A percentile compares a stretch with the other conserved stretches of the same genome.
phyloP scores from a whole-genome alignment of 164 flowering plant species.

The Magnolia kwangsiensis region DNA sequence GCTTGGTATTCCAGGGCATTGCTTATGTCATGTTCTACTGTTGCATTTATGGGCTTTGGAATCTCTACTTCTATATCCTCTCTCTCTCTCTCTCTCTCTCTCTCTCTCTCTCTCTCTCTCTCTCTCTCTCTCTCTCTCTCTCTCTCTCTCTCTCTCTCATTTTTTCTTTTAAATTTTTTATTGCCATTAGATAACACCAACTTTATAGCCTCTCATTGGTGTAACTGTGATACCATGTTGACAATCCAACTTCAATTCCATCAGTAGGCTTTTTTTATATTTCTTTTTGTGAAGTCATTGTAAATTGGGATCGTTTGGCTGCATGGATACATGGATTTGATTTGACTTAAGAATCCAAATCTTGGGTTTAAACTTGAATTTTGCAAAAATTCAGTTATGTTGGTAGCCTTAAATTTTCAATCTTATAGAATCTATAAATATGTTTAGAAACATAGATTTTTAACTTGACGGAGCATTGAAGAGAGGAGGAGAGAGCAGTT shows the following conservation, averaged over 20 bases:
- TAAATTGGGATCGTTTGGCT: background rate
- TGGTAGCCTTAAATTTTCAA: no score
- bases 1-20: conserved; percentile 37
- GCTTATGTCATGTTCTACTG: conserved; percentile 36
- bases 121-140: no score
- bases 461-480: no score
- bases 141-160: background rate
- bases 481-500: no score
- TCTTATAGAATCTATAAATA: no score
- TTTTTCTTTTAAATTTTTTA: no score
- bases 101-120: no score
- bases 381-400: no score
- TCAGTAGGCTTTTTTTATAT: no score
- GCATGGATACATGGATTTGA: background rate
- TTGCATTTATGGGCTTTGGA: conserved; percentile 34
- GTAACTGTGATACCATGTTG: conserved; percentile 19
- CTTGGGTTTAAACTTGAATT: no score
- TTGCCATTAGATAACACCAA: conserved; percentile 11
- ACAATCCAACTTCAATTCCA: conserved; percentile 17
- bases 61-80: conserved; percentile 35
- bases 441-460: no score
- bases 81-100: no score
- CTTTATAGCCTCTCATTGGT: conserved; percentile 32
- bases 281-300: background rate
- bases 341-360: background rate